A percentile compares a stretch with the other conserved stretches of the same genome.
phyloP scores from a whole-genome alignment of 768 basidiomycete genomes.

The Russula sp. region DNA sequence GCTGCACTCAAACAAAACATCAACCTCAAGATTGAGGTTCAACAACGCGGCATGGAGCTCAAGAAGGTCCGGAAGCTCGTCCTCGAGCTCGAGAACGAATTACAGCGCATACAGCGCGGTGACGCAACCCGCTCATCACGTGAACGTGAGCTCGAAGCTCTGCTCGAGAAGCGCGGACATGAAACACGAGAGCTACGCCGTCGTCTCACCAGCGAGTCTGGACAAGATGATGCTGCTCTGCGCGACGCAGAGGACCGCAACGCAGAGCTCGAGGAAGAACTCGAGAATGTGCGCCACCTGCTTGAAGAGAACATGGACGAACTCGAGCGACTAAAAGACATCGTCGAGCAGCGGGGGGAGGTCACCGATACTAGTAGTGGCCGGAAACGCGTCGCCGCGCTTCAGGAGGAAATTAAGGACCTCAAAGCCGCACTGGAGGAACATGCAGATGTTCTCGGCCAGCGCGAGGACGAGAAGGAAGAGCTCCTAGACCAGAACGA shows the following conservation, averaged over 20 bases:
- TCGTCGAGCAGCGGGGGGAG: constrained; percentile 48
- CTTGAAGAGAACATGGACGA: constrained; percentile 83
- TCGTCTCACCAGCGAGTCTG: constrained; percentile 33
- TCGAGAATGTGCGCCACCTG: constrained; percentile 62
- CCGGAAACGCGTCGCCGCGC: constrained; percentile 46
- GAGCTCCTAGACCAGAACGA: constrained; percentile 64
- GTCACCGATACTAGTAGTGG: constrained; percentile 37
- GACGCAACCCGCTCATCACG: constrained; percentile 40
- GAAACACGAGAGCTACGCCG: constrained; percentile 64
- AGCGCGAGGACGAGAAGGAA: constrained; percentile 66
- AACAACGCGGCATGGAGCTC: constrained; percentile 82
- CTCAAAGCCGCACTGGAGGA: constrained; percentile 54
- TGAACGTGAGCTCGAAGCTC: constrained; percentile 72
- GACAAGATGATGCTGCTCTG: constrained; percentile 45
- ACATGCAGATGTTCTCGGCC: constrained; percentile 47
- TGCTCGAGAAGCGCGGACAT: constrained; percentile 63
- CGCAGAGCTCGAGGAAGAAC: constrained; percentile 63
- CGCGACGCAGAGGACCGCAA: constrained; percentile 56
- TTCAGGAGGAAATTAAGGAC: constrained; percentile 59
- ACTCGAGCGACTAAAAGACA: constrained; percentile 63
- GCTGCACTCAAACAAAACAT: constrained; percentile 90
- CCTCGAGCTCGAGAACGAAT: constrained; percentile 73
- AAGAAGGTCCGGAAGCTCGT: constrained; percentile 90
- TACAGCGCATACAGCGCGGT: constrained; percentile 59
- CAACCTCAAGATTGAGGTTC: constrained; percentile 87